Conservation (phyloP, 768 basidiomycete species). For the Russula abietina region DNA sequence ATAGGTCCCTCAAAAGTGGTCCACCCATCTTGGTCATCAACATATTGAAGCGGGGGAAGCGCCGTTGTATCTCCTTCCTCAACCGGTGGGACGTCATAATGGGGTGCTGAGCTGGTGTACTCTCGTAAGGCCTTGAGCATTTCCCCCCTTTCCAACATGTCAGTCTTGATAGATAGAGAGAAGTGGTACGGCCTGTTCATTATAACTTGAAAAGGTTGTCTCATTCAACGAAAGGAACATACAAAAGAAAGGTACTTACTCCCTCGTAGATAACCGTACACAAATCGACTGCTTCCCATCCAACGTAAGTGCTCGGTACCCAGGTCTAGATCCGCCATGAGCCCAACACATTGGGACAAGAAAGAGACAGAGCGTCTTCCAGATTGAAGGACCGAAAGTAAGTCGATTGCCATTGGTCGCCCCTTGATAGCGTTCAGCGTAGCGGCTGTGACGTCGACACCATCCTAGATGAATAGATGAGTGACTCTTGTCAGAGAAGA, state of each 20-base stretch:
- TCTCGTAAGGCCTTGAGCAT: conserved; percentile 53
- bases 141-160: conserved; percentile 59
- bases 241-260: conserved; percentile 37
- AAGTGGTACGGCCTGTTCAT: conserved; percentile 60
- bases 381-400: conserved; percentile 70
- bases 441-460: conserved; percentile 64
- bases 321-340: conserved; percentile 82
- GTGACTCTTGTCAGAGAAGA: background rate
- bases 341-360: conserved; percentile 75
- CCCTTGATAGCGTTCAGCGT: conserved; percentile 80
- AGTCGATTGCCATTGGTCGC: conserved; percentile 63
- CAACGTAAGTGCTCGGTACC: conserved; percentile 80
- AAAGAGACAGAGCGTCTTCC: conserved; percentile 63
- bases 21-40: conserved; percentile 57
- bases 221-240: background rate
- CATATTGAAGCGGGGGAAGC: conserved; percentile 45
- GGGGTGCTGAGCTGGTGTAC: conserved; percentile 26
- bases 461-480: conserved; percentile 40
- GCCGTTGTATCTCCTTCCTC: conserved; percentile 21
- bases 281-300: conserved; percentile 81
- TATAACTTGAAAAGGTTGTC: conserved; percentile 40
- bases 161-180: conserved; percentile 64
- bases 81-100: conserved; percentile 16
- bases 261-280: conserved; percentile 64
- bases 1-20: conserved; percentile 61